Percentiles rank a stretch among this genome's conserved stretches.
Evolutionary conservation across 1,284 basidiomycete species (phyloP).

Genomic region (Entoloma clypeatum): DNA sequence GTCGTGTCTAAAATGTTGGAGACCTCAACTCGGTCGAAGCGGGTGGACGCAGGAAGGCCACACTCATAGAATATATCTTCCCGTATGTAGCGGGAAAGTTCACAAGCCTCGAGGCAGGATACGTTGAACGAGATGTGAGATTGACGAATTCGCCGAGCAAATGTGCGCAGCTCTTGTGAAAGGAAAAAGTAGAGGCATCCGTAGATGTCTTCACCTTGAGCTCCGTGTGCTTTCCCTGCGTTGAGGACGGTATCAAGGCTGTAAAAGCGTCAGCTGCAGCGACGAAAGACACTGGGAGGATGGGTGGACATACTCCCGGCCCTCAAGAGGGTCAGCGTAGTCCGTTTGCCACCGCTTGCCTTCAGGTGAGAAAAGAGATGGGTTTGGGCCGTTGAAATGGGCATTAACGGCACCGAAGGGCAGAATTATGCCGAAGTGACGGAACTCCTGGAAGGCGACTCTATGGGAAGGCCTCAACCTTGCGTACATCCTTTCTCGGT

Average conservation of each 20-base stretch:
- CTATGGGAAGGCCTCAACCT: slow-evolving; percentile 35
- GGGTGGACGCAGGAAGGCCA: slow-evolving; percentile 21
- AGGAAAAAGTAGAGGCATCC: slow-evolving; percentile 45
- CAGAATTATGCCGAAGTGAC: slow-evolving; percentile 38
- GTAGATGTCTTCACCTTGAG: slow-evolving; percentile 35
- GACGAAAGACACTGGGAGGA: neutral
- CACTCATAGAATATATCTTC: slow-evolving; percentile 9
- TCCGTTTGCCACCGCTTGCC: slow-evolving; percentile 30
- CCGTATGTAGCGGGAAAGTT: slow-evolving; percentile 23
- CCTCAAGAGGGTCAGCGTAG: slow-evolving; percentile 31
- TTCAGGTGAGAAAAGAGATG: slow-evolving; percentile 31
- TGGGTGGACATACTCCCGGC: slow-evolving; percentile 37
- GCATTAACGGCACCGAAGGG: slow-evolving; percentile 36
- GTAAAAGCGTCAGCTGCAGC: slow-evolving; percentile 1
- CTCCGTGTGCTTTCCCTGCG: slow-evolving; percentile 32
- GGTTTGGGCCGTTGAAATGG: slow-evolving; percentile 35
- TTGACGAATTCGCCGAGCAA: slow-evolving; percentile 30
- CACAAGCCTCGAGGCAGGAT: slow-evolving; percentile 23
- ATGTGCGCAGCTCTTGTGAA: slow-evolving; percentile 32
- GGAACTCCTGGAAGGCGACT: slow-evolving; percentile 34
- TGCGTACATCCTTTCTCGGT: slow-evolving; percentile 28
- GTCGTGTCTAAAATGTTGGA: slow-evolving; percentile 42
- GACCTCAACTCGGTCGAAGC: slow-evolving; percentile 42
- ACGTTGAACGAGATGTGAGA: slow-evolving; percentile 32
- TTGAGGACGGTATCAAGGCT: slow-evolving; percentile 27